Evolutionary conservation across 208 protist species (phyloP).

Genomic region (Leishmania tarentolae): DNA sequence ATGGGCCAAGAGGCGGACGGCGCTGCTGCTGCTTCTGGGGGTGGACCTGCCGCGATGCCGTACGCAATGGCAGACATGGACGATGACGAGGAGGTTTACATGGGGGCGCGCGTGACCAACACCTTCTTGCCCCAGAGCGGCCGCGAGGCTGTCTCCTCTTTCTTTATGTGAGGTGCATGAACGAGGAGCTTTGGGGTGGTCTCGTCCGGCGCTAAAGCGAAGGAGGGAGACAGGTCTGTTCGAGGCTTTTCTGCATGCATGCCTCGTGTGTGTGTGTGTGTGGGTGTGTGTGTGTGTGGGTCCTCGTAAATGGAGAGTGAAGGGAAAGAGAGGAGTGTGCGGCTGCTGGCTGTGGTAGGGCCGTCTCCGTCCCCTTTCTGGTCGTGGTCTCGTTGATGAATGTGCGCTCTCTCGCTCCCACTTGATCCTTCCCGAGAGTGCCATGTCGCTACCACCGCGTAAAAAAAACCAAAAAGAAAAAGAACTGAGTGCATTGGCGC

Average conservation of each 20-base stretch:
- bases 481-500: background rate
- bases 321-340: background rate
- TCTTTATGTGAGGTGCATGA: constrained; percentile 49
- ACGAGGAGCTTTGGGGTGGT: background rate
- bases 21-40: constrained; percentile 7
- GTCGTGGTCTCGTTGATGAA: background rate
- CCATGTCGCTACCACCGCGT: background rate
- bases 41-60: constrained; percentile 5
- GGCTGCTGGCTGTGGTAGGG: background rate
- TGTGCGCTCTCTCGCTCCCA: background rate
- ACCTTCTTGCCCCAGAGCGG: constrained; percentile 35
- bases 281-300: background rate
- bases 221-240: background rate
- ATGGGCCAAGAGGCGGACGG: constrained; percentile 11
- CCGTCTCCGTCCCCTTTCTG: background rate
- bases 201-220: background rate
- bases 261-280: background rate
- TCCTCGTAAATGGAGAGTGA: background rate
- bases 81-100: constrained; percentile 37
- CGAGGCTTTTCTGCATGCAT: background rate
- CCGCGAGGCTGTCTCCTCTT: constrained; percentile 75
- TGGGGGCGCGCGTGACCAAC: constrained; percentile 20
- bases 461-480: background rate
- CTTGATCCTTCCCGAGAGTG: background rate
- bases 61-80: constrained; percentile 16